Evolutionary conservation across 108 stramenopile species (phyloP), one percentile per base, ranked within the genome.

Genomic region (Cyclotella choctawhatcheeana): DNA sequence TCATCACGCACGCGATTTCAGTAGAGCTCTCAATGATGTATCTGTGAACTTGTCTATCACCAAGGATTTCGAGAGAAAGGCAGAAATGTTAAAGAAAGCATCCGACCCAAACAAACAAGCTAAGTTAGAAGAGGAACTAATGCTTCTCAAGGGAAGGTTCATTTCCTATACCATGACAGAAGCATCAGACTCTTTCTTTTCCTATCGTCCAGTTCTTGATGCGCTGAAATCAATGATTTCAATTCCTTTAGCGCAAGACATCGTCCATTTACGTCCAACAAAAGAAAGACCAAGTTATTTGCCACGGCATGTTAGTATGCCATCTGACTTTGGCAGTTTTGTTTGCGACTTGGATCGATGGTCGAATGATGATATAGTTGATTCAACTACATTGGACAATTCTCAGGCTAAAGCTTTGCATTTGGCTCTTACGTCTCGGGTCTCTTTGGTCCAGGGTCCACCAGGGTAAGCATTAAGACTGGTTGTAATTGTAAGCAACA

Each of bases 381-480:
- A 71, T 25, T 26, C 63, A 20, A 75, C 83, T 7, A 54, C 79
- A 30, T 58, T 84, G 10, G 79, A 85, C 40, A 40, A 22, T 22
- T 82, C 80, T 53, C 84, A 85, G 55, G 67, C 76, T 3, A 44
- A 14, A 24, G 84, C 84, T 26, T 43, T 85, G 26, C 26, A 65
- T 10, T 62, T 67, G 68, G 67, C 73, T 21, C 60, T 82, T 5
- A 72, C 76, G n/a, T 77, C 75, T 6, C 18, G 76, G 37, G 84
- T 84, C 18, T 47, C 79, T 13, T 67, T 86, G 1, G 74, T 84
- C 33, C 85, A 86, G 55, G 85, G 85, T 16, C 85, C 85, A 6
- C 85, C 84, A 43, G 31, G 84, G 83, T 62, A 64, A 47, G 74
- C 54, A 20, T 58, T 63, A 25, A 44, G n/a, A 37, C 5, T 59